phyloP scores from a whole-genome alignment of 805 yeast genomes.

The Saccharomycopsis guyanensis region DNA sequence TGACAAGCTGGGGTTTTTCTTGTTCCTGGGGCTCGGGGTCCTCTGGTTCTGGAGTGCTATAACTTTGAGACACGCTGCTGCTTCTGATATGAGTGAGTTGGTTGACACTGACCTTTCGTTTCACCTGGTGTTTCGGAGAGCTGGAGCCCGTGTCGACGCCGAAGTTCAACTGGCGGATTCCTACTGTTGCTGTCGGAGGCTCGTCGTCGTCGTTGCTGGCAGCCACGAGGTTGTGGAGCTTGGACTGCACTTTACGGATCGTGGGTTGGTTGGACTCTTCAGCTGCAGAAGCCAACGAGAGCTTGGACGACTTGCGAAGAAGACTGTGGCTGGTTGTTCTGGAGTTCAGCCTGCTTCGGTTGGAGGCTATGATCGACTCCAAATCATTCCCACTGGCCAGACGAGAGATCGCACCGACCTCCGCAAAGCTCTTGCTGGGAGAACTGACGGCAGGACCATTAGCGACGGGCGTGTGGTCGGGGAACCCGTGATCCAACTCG shows the following conservation, averaged over 20 bases:
- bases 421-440: not conserved
- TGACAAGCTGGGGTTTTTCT: not conserved
- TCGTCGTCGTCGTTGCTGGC: not conserved
- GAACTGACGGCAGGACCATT: no score
- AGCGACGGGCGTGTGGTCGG: no score
- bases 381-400: not conserved
- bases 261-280: not conserved
- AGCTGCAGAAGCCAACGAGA: conserved; percentile 3
- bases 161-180: not conserved
- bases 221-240: conserved; percentile 5
- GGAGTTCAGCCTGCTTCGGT: not conserved
- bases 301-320: conserved; percentile 8
- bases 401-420: no score
- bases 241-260: not conserved
- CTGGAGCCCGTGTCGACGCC: not conserved
- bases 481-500: not conserved
- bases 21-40: not conserved
- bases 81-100: conserved; percentile 16
- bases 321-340: conserved; percentile 2
- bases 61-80: conserved; percentile 10
- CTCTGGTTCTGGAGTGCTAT: no score
- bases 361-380: no score
- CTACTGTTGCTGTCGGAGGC: conserved; percentile 4
- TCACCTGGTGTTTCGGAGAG: not conserved
- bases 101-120: conserved; percentile 17